These are phyloP conservation scores for Phialophora expanda DNA, from an alignment of 2,329 filamentous ascomycete genomes.

Conservation along the genomic window DNA sequence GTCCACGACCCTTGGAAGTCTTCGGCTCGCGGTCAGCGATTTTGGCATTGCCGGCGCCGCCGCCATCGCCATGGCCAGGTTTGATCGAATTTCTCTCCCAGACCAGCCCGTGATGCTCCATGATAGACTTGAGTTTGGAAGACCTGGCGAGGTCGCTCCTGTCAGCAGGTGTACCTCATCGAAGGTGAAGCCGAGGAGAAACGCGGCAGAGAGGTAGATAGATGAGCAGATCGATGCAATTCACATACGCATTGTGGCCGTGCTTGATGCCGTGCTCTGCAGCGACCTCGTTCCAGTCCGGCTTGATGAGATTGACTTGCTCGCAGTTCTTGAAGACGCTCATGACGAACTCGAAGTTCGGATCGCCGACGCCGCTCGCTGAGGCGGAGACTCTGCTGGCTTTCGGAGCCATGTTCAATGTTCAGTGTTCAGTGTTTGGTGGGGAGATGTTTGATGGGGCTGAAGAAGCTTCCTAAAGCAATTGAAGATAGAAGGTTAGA, in stretches of 20 bases:
- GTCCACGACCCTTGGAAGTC: background rate
- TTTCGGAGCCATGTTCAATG: slow-evolving; percentile 13
- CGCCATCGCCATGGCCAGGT: background rate
- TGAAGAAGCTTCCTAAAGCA: background rate
- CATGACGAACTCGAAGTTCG: slow-evolving; percentile 26
- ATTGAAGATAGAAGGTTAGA: background rate
- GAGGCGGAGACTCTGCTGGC: background rate
- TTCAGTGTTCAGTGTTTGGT: background rate
- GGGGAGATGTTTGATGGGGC: no score
- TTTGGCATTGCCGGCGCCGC: background rate
- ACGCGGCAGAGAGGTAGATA: background rate
- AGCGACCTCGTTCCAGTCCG: slow-evolving; percentile 30
- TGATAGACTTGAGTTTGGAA: slow-evolving; percentile 17
- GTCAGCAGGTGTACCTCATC: background rate
- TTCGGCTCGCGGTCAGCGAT: background rate
- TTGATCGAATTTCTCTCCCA: background rate
- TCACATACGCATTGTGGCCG: slow-evolving; percentile 32
- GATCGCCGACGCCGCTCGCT: slow-evolving; percentile 1
- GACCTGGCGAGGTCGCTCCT: background rate
- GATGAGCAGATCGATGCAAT: background rate
- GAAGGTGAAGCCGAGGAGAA: background rate
- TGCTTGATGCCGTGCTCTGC: slow-evolving; percentile 32
- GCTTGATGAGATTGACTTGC: slow-evolving; percentile 21
- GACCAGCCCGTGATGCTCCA: slow-evolving; percentile 14
- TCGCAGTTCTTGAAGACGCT: slow-evolving; percentile 29